These are phyloP conservation scores for Aspergillus pseudoterreus DNA, from an alignment of 2,329 filamentous ascomycete genomes.

Conservation along the genomic window DNA sequence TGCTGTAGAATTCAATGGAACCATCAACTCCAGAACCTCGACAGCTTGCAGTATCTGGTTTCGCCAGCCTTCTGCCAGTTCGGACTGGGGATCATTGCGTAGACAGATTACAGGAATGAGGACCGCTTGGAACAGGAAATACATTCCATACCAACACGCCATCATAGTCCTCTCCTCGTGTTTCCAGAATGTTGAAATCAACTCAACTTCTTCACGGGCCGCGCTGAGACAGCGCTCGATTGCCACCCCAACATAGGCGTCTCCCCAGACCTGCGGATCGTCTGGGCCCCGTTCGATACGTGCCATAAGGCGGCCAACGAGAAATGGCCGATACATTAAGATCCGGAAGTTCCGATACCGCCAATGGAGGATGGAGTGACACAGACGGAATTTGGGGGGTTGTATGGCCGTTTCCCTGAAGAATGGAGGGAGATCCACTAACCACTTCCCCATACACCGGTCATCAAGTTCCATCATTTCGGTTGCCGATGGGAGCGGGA, in stretches of 20 bases:
- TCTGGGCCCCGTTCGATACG: conserved; percentile 4
- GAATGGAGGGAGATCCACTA: conserved; percentile 22
- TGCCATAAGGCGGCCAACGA: conserved; percentile 17
- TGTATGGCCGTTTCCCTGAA: conserved; percentile 22
- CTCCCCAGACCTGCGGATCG: not conserved
- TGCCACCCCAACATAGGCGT: not conserved
- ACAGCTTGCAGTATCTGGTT: not conserved
- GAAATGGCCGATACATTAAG: conserved; percentile 31
- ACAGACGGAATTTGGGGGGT: conserved; percentile 17
- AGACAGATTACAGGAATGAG: conserved; percentile 18
- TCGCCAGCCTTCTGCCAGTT: not conserved
- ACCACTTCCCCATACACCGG: conserved; percentile 26
- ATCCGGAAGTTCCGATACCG: conserved; percentile 30
- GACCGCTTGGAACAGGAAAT: conserved; percentile 33
- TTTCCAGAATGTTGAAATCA: conserved; percentile 19
- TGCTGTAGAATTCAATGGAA: not conserved
- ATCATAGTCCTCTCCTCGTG: conserved; percentile 23
- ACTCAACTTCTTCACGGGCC: not conserved
- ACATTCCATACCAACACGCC: conserved; percentile 31
- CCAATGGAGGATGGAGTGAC: conserved; percentile 28
- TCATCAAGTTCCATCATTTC: conserved; percentile 25
- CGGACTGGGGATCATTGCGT: not conserved
- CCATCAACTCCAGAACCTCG: not conserved
- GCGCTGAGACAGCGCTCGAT: not conserved
- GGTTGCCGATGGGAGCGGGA: conserved; percentile 24